A percentile compares a stretch with the other conserved stretches of the same genome.
These are phyloP conservation scores for Voacanga thouarsii DNA, from an alignment of 257 asterid genomes.

Conservation along the genomic window DNA sequence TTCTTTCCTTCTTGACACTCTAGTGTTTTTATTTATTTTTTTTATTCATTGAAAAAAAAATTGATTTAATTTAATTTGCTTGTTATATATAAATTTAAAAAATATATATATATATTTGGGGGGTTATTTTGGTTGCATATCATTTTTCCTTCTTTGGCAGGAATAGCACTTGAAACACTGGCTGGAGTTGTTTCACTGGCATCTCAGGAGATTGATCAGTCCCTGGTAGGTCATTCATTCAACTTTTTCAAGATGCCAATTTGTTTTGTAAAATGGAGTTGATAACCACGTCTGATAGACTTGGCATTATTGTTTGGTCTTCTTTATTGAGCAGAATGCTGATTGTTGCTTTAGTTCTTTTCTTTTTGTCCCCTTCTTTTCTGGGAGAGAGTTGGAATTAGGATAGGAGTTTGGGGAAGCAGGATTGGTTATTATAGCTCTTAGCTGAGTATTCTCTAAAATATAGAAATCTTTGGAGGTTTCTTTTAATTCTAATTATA, in stretches of 20 bases:
- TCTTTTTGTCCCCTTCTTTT: not conserved
- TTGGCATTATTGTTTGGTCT: not conserved
- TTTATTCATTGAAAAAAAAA: too few relatives aligned
- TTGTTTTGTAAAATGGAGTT: not conserved
- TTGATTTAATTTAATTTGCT: too few relatives aligned
- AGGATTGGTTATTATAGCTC: not conserved
- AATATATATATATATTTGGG: too few relatives aligned
- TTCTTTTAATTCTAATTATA: not conserved
- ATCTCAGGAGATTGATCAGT: slow-evolving; percentile 66
- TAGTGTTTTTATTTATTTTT: not conserved
- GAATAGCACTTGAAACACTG: slow-evolving; percentile 81
- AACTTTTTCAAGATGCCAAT: not conserved
- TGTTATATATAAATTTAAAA: too few relatives aligned
- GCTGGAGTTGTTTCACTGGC: slow-evolving; percentile 85
- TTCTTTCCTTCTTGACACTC: not conserved
- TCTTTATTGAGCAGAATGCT: not conserved
- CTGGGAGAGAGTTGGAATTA: not conserved
- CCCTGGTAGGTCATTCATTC: slow-evolving; percentile 33
- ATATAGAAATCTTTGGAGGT: not conserved
- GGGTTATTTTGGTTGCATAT: not conserved
- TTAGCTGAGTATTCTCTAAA: not conserved
- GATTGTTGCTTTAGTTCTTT: not conserved
- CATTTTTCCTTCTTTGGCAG: slow-evolving; percentile 31
- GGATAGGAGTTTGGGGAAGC: not conserved
- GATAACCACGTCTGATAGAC: not conserved